Evolutionary conservation across 73 alveolate species (phyloP), one percentile per base, ranked within the genome.

Genomic region (Blepharisma stoltei): DNA sequence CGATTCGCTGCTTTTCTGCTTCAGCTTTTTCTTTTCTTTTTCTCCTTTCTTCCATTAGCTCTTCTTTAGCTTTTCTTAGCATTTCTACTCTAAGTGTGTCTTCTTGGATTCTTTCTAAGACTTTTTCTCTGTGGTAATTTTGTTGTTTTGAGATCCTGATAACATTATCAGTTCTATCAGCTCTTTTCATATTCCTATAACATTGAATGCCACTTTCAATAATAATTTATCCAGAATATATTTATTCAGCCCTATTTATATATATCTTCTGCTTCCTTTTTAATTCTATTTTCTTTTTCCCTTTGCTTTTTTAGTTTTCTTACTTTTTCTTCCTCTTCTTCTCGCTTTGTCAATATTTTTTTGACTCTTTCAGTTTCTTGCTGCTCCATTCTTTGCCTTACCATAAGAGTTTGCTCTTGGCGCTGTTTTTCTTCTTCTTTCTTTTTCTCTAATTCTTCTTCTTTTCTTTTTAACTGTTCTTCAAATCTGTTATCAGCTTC

Each of bases 91-190:
- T 78, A n/a, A 45, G 14, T 11, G 32, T 67, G 18, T 78, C 86
- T 6, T 67, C 50, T n/a, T 27, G 25, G 9, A 78, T 78, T 60
- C 21, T 60, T 60, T 60, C 76, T 25, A 60, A 60, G 18, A 37
- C 52, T 54, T 78, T 78, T 43, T 70, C 80, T 27, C 84, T 80
- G 49, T 73, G 9, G 71, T 80, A 80, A 7, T 75, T 21, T 32
- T 80, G 18, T 2, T 60, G 70, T 41, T 60, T 81, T 21, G 27
- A 23, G 44, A 81, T 81, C 6, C 88, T 81, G 73, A 23, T 54
- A 76, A 81, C 88, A 41, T 81, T 81, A 6, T 81, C 88, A 37
- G 18, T 21, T 81, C 77, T n/a, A 52, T 81, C 88, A 20, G 32
- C 6, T 41, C 88, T 20, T 54, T 81, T 81, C 46, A 81, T 47